A percentile compares a stretch with the other conserved stretches of the same genome.
Conservation (phyloP, 208 protist genomes). For the Acanthamoeba castellanii region DNA sequence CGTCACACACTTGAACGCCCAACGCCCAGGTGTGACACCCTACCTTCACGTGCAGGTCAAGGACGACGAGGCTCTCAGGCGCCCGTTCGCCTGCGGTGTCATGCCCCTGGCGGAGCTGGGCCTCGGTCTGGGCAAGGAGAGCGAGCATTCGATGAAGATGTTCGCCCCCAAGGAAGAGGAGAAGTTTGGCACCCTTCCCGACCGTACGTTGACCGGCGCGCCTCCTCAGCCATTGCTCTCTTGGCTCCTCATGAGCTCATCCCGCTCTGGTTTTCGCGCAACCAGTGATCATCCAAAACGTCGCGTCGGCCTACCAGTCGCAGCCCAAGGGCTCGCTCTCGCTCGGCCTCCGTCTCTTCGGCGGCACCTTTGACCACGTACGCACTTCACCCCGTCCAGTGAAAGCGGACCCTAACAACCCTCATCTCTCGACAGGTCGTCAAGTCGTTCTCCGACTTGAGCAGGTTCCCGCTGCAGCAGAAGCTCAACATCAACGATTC, state of each 20-base stretch:
- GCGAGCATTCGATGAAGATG: conserved; percentile 67
- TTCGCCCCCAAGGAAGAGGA: conserved; percentile 67
- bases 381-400: not conserved
- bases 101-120: conserved; percentile 29
- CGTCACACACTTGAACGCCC: no score
- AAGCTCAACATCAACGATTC: conserved; percentile 53
- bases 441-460: conserved; percentile 49
- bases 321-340: conserved; percentile 40
- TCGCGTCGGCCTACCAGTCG: conserved; percentile 61
- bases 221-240: not conserved
- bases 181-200: conserved; percentile 65
- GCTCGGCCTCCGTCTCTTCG: conserved; percentile 47
- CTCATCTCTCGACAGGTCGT: conserved; percentile 6
- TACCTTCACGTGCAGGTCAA: conserved; percentile 28
- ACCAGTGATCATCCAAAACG: conserved; percentile 68
- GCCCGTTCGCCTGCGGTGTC: conserved; percentile 60
- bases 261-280: not conserved
- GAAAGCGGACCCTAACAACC: no score
- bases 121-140: conserved; percentile 63
- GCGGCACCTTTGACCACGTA: conserved; percentile 56
- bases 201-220: conserved; percentile 18
- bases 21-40: no score
- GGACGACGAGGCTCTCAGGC: conserved; percentile 47
- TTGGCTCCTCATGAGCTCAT: not conserved
- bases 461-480: conserved; percentile 55